Base-by-base conservation (phyloP, 768 basidiomycete species). In the Cyclocybe aegerita region DNA sequence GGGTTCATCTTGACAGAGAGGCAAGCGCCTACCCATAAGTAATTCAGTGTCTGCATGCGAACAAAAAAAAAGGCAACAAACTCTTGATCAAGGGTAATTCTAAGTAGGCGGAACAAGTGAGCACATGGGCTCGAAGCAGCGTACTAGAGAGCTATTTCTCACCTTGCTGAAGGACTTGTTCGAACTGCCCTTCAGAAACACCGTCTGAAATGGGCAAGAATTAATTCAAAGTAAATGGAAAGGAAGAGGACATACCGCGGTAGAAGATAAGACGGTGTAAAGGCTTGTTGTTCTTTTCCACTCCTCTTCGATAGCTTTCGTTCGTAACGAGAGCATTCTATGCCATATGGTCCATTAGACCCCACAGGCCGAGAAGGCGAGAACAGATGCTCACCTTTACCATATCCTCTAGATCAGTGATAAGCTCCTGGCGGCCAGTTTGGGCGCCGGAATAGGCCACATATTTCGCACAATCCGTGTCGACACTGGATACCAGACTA, bases 401-500 rank as follows among this genome's bases (percentile, higher is more conserved):
- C 90, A 92, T 93, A 0, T 66, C 67, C 39, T 79, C 67, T 14
- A 93, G 60, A 31, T 88, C 86, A 9, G 79, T 78, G 12, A 93
- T 91, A 56, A 91, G 87, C 55, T 93, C 91, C 53, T 78, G 75
- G 0, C 86, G 75, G 3, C 86, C 83, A 0, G 64, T 74, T 62
- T 92, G 90, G 1, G 86, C 85, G 9, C 76, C 75, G 49, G 75
- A 81, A 17, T 72, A 80, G 0, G 74, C 70, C 29, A 76, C 65
- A 51, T 91, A 93, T 60, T 90, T 90, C 1, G 87, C 84, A 0
- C 77, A 80, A 41, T 81, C 77, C 0, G 76, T 76, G 60, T 93
- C 91, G 9, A 93, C 81, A 54, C 85, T 93, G 11, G 79, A 86
- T 4, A 93, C 90, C 0, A 93, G 70, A 4, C 86, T 75, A 0